Evolutionary conservation across 192 early-diverging fungal species (phyloP), one percentile per base, ranked within the genome.

Genomic region (Cetraspora pellucida): DNA sequence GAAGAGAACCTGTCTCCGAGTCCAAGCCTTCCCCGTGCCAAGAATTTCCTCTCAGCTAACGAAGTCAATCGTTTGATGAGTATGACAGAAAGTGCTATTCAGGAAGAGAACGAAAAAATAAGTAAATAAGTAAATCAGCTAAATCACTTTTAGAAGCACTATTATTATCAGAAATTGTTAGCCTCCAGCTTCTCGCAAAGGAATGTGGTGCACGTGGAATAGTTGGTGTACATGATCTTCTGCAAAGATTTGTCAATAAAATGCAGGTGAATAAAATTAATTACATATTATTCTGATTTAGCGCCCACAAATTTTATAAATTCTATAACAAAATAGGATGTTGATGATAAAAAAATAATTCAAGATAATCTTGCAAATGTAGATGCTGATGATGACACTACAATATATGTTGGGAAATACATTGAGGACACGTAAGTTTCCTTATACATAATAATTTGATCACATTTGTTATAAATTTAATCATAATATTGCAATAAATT

Each of bases 391-490:
- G 74, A 76, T 77, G 57, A 69, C n/a, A 44, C 3, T 43, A 70
- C 54, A 46, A 67, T 70, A 58, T 77, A 70, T 59, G 55, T 77
- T 10, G 28, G 66, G 17, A 70, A 44, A 70, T 77, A 54, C 21
- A 28, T 77, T 59, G 66, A 77, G 43, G 66, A 77, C 17, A 45
- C 37, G 52, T 77, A 59, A 70, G 66, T 77, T 58, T 52, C 47
- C 19, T 59, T 74, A 61, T 3, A n/a, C 72, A 45, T 75, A 5
- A 54, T 50, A 25, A 61, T 61, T 75, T 64, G 64, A 46, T 64
- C 19, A 46, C 57, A n/a, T n/a, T n/a, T 63, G 23, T 75, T 75
- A 30, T 58, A 11, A 50, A 76, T 76, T 76, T 76, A 52, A 44
- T 31, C 28, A 61, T 65, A 0, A 21, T 63, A 61, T 63, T 61